Conservation (phyloP, 495 filamentous ascomycete genomes). For the Xylona heveae region DNA sequence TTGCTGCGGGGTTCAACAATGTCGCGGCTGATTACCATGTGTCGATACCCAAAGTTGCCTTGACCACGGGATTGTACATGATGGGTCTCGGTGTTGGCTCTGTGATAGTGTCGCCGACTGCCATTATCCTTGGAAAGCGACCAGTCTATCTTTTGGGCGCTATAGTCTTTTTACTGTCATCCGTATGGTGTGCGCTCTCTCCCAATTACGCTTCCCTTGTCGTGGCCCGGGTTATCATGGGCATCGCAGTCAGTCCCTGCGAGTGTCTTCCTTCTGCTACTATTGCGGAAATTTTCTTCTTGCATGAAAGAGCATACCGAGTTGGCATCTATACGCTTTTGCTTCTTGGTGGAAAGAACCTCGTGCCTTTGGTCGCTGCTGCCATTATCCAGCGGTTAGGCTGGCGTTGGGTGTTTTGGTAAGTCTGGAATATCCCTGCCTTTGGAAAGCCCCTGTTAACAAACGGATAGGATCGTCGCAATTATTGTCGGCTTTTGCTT, state of each 20-base stretch:
- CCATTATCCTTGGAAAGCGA: slow-evolving; percentile 77
- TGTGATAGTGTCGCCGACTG: slow-evolving; percentile 69
- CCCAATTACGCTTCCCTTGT: slow-evolving; percentile 64
- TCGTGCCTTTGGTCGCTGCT: slow-evolving; percentile 74
- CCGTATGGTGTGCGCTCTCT: slow-evolving; percentile 73
- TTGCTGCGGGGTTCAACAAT: slow-evolving; percentile 77
- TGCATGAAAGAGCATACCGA: slow-evolving; percentile 85
- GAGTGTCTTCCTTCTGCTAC: slow-evolving; percentile 89
- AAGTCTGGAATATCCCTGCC: slow-evolving; percentile 10
- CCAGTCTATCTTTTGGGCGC: slow-evolving; percentile 75
- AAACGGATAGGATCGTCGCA: slow-evolving; percentile 45
- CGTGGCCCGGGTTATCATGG: slow-evolving; percentile 67
- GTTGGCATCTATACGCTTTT: slow-evolving; percentile 90
- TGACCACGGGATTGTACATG: slow-evolving; percentile 92
- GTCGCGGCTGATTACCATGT: slow-evolving; percentile 55
- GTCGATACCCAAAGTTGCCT: slow-evolving; percentile 50
- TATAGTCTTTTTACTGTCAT: slow-evolving; percentile 50
- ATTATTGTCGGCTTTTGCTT: slow-evolving; percentile 63
- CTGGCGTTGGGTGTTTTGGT: slow-evolving; percentile 94
- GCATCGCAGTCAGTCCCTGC: slow-evolving; percentile 73
- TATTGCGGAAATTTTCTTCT: slow-evolving; percentile 90
- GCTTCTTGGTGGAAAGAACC: slow-evolving; percentile 78
- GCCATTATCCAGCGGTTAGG: slow-evolving; percentile 54
- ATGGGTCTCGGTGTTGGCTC: slow-evolving; percentile 76
- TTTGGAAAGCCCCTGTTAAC: slow-evolving; percentile 9